A percentile compares a stretch with the other conserved stretches of the same genome.
Evolutionary conservation across 1,284 basidiomycete species (phyloP).

Genomic region (Meripilus lineatus): DNA sequence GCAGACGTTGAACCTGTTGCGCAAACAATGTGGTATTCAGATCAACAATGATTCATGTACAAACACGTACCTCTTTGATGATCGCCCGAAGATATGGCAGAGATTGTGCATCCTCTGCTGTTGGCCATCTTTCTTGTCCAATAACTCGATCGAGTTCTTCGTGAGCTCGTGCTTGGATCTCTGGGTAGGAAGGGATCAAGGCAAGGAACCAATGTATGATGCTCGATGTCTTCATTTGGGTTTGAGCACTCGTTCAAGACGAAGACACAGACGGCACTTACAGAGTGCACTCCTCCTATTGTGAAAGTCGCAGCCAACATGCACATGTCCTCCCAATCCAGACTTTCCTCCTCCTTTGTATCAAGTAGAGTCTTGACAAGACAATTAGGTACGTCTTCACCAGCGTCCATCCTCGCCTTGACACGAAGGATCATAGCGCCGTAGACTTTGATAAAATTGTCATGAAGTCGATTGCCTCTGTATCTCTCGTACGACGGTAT

Average conservation of each 20-base stretch:
- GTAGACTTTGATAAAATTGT: conserved; percentile 29
- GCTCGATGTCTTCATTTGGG: conserved; percentile 26
- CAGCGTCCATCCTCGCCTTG: conserved; percentile 26
- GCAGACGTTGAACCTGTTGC: conserved; percentile 2
- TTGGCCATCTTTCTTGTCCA: conserved; percentile 25
- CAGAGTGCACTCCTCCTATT: conserved; percentile 36
- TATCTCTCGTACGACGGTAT: conserved; percentile 29
- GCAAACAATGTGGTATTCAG: not conserved
- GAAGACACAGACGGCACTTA: conserved; percentile 17
- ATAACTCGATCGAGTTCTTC: conserved; percentile 26
- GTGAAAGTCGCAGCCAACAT: conserved; percentile 36
- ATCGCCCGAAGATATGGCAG: conserved; percentile 28
- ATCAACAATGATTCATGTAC: too few species aligned
- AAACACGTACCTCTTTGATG: conserved; percentile 19
- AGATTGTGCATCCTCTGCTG: conserved; percentile 19
- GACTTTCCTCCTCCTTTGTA: conserved; percentile 24
- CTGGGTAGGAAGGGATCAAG: conserved; percentile 27
- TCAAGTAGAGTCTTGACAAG: conserved; percentile 30
- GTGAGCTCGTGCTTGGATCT: conserved; percentile 23
- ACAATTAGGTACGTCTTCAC: conserved; percentile 34
- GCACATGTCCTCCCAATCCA: conserved; percentile 32
- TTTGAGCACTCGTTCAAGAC: too few species aligned
- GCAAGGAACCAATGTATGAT: conserved; percentile 29
- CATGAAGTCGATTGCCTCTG: conserved; percentile 29
- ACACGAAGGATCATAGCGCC: conserved; percentile 32